A percentile compares a stretch with the other conserved stretches of the same genome.
phyloP scores from a whole-genome alignment of 352 stramenopile species.

The Phytophthora uliginosa region DNA sequence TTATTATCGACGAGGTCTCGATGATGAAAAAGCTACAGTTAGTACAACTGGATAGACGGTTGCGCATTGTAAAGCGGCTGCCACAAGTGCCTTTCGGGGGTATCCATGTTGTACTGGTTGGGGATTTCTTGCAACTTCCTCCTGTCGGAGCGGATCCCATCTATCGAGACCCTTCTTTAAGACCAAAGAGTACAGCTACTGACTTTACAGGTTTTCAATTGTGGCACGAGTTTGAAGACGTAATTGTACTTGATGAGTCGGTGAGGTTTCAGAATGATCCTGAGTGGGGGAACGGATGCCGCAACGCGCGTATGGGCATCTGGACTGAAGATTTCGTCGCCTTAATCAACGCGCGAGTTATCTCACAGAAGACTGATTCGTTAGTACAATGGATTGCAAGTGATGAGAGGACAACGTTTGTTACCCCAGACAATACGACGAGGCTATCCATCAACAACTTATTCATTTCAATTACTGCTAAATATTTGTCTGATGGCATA shows the following conservation, averaged over 20 bases:
- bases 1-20: constrained; percentile 2
- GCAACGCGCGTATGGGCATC: too few species aligned
- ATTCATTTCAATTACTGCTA: background rate
- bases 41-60: background rate
- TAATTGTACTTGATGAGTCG: constrained; percentile 15
- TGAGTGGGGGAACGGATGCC: too few species aligned
- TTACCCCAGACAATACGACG: too few species aligned
- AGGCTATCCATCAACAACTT: too few species aligned
- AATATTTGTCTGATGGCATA: constrained; percentile 1
- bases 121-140: constrained; percentile 9
- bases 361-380: too few species aligned
- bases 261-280: constrained; percentile 29
- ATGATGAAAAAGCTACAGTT: constrained; percentile 12
- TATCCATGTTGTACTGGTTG: background rate
- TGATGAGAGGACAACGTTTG: too few species aligned
- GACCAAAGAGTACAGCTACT: background rate
- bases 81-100: constrained; percentile 1
- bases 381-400: too few species aligned
- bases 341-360: too few species aligned
- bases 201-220: background rate
- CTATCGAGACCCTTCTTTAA: constrained; percentile 1
- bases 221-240: constrained; percentile 9
- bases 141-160: constrained; percentile 7
- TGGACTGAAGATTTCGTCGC: too few species aligned
- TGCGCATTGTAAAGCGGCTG: background rate